These are phyloP conservation scores for Tuber melanosporum DNA, from an alignment of 495 filamentous ascomycete genomes.

Conservation along the genomic window DNA sequence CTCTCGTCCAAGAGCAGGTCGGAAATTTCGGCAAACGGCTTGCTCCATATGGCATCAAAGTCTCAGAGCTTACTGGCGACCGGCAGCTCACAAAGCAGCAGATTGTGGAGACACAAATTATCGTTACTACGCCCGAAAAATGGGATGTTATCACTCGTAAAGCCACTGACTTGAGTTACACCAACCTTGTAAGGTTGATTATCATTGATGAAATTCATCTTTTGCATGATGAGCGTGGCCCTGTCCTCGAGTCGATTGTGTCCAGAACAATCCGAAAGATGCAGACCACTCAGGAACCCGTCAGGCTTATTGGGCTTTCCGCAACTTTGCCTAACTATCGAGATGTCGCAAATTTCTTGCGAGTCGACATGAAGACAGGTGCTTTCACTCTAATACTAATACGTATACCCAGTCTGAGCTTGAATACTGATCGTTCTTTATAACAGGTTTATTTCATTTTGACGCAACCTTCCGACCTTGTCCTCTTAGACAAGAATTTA, in stretches of 20 bases:
- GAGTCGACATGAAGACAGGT: slow-evolving; percentile 76
- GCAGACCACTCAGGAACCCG: slow-evolving; percentile 86
- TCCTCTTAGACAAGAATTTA: slow-evolving; percentile 91
- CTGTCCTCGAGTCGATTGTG: slow-evolving; percentile 94
- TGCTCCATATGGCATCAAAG: slow-evolving; percentile 82
- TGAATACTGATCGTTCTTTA: background rate
- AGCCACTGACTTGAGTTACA: slow-evolving; percentile 94
- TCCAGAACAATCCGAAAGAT: slow-evolving; percentile 85
- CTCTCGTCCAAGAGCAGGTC: slow-evolving; percentile 92
- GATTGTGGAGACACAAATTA: slow-evolving; percentile 95
- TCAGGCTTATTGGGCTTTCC: slow-evolving; percentile 84
- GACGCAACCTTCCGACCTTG: slow-evolving; percentile 91
- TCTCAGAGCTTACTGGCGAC: slow-evolving; percentile 91
- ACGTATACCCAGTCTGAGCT: background rate
- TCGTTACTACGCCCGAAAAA: slow-evolving; percentile 97
- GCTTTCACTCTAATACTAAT: slow-evolving; percentile 42
- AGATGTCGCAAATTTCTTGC: slow-evolving; percentile 92
- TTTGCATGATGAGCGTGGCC: slow-evolving; percentile 93
- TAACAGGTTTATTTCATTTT: slow-evolving; percentile 63
- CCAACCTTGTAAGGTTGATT: slow-evolving; percentile 86
- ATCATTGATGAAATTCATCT: slow-evolving; percentile 98
- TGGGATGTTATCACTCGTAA: slow-evolving; percentile 99
- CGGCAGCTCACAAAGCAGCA: slow-evolving; percentile 98
- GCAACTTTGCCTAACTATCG: slow-evolving; percentile 95
- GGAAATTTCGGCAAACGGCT: slow-evolving; percentile 91